Percentiles rank a stretch among this genome's conserved stretches.
These are phyloP conservation scores for Vitis rotundifolia DNA, from an alignment of 164 flowering plant genomes.

Conservation along the genomic window DNA sequence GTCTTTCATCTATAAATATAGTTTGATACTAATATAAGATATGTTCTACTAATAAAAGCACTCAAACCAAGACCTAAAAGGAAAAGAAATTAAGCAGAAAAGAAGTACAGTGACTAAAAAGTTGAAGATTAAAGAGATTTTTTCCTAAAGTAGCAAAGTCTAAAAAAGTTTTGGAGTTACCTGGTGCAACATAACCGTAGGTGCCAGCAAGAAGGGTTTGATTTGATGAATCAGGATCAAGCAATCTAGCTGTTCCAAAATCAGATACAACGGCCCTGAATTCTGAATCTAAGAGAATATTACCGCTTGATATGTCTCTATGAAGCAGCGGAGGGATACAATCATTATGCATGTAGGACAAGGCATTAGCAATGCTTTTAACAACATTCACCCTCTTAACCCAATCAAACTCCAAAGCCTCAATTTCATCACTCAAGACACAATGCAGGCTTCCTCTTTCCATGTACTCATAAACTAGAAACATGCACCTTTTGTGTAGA, in stretches of 20 bases:
- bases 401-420: slow-evolving; percentile 21
- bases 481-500: slow-evolving; percentile 8
- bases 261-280: slow-evolving; percentile 13
- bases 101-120: too few relatives aligned
- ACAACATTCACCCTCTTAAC: slow-evolving; percentile 11
- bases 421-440: not conserved
- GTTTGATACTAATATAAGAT: too few relatives aligned
- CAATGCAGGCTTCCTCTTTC: slow-evolving; percentile 15
- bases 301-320: slow-evolving; percentile 17
- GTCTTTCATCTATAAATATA: too few relatives aligned
- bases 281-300: slow-evolving; percentile 17
- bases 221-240: slow-evolving; percentile 15
- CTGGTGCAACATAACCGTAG: slow-evolving; percentile 27
- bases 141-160: too few relatives aligned
- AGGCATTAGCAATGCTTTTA: slow-evolving; percentile 10
- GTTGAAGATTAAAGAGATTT: too few relatives aligned
- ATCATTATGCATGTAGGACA: slow-evolving; percentile 15
- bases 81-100: too few relatives aligned
- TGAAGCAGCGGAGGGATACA: slow-evolving; percentile 19
- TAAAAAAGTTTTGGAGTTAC: slow-evolving; percentile 1
- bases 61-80: too few relatives aligned
- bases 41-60: too few relatives aligned
- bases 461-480: slow-evolving; percentile 11
- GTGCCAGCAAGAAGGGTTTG: slow-evolving; percentile 8
- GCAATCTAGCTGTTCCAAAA: slow-evolving; percentile 21